Percentiles rank a stretch among this genome's conserved stretches.
These are phyloP conservation scores for Marasmius oreades DNA, from an alignment of 1,284 basidiomycete species.

Conservation along the genomic window DNA sequence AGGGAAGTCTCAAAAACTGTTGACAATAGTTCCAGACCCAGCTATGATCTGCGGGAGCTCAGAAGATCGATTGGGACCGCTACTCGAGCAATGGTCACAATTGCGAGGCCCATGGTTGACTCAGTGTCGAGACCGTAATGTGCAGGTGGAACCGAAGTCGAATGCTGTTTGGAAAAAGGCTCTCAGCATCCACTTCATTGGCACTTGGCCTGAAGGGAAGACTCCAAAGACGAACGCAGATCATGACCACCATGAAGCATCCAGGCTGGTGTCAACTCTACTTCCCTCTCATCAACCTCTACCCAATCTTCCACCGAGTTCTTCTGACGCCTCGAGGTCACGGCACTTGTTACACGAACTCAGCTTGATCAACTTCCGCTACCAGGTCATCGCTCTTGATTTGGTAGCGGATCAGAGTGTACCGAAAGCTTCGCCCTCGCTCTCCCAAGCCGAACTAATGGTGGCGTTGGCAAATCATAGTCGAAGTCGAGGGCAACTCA, in stretches of 20 bases:
- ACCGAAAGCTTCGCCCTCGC: not conserved
- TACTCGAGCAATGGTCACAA: not conserved
- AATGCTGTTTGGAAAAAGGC: not conserved
- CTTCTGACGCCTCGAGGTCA: not conserved
- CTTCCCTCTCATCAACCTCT: too few relatives aligned
- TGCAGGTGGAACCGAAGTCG: not conserved
- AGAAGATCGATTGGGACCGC: not conserved
- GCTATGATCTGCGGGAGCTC: not conserved
- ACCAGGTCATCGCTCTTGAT: not conserved
- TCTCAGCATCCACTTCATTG: not conserved
- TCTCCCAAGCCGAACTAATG: not conserved
- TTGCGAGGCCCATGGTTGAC: not conserved
- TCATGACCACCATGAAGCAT: not conserved
- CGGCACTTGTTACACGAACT: not conserved
- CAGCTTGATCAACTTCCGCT: constrained; percentile 1
- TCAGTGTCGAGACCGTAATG: not conserved
- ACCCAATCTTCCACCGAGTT: not conserved
- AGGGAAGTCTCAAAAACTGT: not conserved
- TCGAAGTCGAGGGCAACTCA: not conserved
- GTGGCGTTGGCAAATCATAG: not conserved
- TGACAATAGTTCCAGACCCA: not conserved
- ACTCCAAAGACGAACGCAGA: not conserved
- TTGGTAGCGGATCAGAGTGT: not conserved
- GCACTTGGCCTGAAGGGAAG: not conserved
- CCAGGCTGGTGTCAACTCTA: not conserved